These are phyloP conservation scores for Dendrobium officinale DNA, from an alignment of 106 monocot genomes.

Conservation along the genomic window DNA sequence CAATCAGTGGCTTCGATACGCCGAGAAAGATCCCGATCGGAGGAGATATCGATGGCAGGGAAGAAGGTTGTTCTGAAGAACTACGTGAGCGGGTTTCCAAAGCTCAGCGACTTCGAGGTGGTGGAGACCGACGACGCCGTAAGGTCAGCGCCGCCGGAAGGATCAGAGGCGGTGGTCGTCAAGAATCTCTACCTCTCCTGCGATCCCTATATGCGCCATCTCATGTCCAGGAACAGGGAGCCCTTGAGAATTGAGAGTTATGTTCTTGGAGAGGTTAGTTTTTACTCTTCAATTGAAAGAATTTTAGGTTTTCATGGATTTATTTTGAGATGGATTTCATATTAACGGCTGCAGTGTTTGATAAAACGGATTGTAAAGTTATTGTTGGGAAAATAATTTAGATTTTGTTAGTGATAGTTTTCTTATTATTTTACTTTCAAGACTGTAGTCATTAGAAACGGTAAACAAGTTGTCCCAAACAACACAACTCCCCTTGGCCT, in stretches of 20 bases:
- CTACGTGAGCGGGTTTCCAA: slow-evolving; percentile 10
- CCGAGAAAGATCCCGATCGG: not conserved
- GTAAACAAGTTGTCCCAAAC: no score
- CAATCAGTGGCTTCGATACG: no score
- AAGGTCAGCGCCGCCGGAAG: not conserved
- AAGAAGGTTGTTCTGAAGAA: slow-evolving; percentile 8
- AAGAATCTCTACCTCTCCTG: slow-evolving; percentile 68
- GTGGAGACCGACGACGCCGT: not conserved
- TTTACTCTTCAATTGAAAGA: not conserved
- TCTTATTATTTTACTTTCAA: no score
- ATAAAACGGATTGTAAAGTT: no score
- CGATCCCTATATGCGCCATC: slow-evolving; percentile 57
- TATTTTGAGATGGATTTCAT: no score
- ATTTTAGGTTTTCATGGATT: not conserved
- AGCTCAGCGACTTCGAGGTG: not conserved
- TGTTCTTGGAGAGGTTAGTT: slow-evolving; percentile 35
- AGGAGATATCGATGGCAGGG: not conserved
- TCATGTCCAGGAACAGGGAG: slow-evolving; percentile 37
- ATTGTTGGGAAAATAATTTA: no score
- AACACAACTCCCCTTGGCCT: no score
- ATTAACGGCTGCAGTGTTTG: no score
- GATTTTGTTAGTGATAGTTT: no score
- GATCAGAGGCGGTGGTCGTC: slow-evolving; percentile 19
- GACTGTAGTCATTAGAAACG: no score
- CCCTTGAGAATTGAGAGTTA: slow-evolving; percentile 39